Percentiles rank a stretch among this genome's conserved stretches.
Evolutionary conservation across 768 basidiomycete genomes (phyloP).

Genomic region (Naganishia randhawae): DNA sequence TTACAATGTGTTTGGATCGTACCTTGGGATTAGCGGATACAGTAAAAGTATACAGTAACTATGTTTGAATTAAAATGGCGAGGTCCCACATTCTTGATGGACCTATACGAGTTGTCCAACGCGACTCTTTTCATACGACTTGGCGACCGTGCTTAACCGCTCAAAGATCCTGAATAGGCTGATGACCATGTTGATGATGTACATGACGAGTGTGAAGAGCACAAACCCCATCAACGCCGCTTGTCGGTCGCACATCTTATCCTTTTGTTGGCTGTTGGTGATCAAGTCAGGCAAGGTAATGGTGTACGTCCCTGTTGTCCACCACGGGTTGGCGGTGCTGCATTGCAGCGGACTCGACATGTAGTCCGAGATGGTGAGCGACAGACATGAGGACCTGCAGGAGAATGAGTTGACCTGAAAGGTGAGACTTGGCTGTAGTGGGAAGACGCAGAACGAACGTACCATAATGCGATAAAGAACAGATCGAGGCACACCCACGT

Average conservation of each 20-base stretch:
- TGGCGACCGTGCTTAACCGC: slow-evolving; percentile 27
- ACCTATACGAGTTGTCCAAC: slow-evolving; percentile 13
- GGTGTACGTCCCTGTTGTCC: slow-evolving; percentile 35
- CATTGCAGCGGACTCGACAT: slow-evolving; percentile 49
- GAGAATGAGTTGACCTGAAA: too few relatives aligned
- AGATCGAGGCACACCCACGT: slow-evolving; percentile 50
- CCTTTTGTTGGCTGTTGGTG: slow-evolving; percentile 27
- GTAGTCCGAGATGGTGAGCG: slow-evolving; percentile 45
- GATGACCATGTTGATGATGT: slow-evolving; percentile 46
- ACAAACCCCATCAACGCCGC: slow-evolving; percentile 40
- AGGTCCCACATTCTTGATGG: neutral
- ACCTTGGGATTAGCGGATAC: neutral
- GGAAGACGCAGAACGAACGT: slow-evolving; percentile 14
- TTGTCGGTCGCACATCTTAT: slow-evolving; percentile 42
- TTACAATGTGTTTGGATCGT: slow-evolving; percentile 14
- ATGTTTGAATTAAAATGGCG: too few relatives aligned
- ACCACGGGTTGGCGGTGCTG: slow-evolving; percentile 38
- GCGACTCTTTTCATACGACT: slow-evolving; percentile 24
- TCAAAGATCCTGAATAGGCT: slow-evolving; percentile 49
- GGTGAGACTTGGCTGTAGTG: neutral
- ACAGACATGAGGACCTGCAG: slow-evolving; percentile 34
- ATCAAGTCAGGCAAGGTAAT: slow-evolving; percentile 38
- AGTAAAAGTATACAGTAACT: neutral
- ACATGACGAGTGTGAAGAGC: slow-evolving; percentile 37
- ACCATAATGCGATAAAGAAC: slow-evolving; percentile 48